Base-by-base conservation (phyloP, 2,329 filamentous ascomycete species). In the Cladophialophora immunda region DNA sequence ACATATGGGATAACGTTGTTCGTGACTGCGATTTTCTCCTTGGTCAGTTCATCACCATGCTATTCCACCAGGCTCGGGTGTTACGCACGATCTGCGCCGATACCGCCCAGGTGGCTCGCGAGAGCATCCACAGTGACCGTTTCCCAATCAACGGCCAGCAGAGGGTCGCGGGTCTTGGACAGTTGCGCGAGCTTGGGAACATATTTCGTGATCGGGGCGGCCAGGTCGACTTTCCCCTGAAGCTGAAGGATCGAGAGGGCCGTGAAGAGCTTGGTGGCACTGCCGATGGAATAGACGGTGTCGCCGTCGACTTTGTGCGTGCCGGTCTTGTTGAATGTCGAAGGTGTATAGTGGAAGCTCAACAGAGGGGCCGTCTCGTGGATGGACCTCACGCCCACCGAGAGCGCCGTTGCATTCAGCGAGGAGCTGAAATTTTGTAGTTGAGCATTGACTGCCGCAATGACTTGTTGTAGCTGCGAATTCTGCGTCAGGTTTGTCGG, bases 231-330 rank as follows among this genome's bases (percentile, higher is more conserved):
- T 17, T 62, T 54, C 29, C 59, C 59, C 11, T 38, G 34, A 5
- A 62, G 45, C 25, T 54, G 59, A 13, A 62, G 59, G 7, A 77
- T 75, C 2, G 78, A 73, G 27, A 80, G 77, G 30, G 80, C 78
- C 0, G 81, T 81, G 61, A 82, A 74, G 5, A 81, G 69, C 62
- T 82, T 83, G 3, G 77, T 75, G 29, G 79, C 70, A 65, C 80
- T 82, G 0, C 78, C 81, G 22, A 82, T 70, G 11, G 78, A 76
- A 68, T 81, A 82, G n/a, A 83, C 79, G 32, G 76, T 79, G 62
- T 82, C 72, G 11, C 74, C 77, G 65, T 81, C 75, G 5, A 81
- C 76, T n/a, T 74, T 76, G 6, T 75, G 73, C 1, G 76, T 76
- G 7, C 80, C 80, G 1, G 71, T 61, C 0, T 72, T 55, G 67